Percentiles rank a stretch among this genome's conserved stretches.
Conservation (phyloP, 441 rosid species). For the Adansonia gregorii region DNA sequence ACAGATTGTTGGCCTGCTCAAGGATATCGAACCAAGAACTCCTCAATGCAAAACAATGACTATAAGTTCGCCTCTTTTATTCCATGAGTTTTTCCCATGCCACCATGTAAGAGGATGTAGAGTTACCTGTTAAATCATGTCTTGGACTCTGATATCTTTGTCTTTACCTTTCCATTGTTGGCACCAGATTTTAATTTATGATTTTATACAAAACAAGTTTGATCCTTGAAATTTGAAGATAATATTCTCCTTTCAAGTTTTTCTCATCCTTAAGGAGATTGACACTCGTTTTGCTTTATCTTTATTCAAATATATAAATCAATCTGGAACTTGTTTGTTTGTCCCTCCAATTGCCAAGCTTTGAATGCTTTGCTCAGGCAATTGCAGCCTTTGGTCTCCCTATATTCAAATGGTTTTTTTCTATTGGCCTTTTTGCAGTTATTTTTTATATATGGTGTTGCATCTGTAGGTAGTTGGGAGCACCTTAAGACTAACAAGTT, state of each 20-base stretch:
- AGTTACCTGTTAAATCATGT: slow-evolving; percentile 36
- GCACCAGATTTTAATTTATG: slow-evolving; percentile 31
- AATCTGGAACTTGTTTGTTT: neutral
- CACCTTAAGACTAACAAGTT: slow-evolving; percentile 6
- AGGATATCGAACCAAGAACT: slow-evolving; percentile 71
- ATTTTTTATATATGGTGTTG: neutral
- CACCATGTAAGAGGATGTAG: slow-evolving; percentile 42
- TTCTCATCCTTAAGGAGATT: neutral
- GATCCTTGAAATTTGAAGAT: slow-evolving; percentile 24
- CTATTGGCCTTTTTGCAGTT: too few relatives aligned
- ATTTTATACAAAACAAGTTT: slow-evolving; percentile 16
- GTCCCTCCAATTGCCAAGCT: neutral
- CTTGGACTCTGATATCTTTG: slow-evolving; percentile 29
- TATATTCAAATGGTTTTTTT: neutral
- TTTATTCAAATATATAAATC: neutral
- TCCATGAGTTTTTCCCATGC: slow-evolving; percentile 29
- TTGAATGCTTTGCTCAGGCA: slow-evolving; percentile 18
- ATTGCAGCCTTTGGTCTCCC: neutral
- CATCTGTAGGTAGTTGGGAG: neutral
- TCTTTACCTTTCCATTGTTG: slow-evolving; percentile 21
- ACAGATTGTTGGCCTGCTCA: slow-evolving; percentile 92
- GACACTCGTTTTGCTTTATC: neutral
- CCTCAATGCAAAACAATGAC: slow-evolving; percentile 40
- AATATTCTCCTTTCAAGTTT: neutral
- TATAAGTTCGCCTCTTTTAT: slow-evolving; percentile 14